A percentile compares a stretch with the other conserved stretches of the same genome.
Conservation (phyloP, 352 stramenopile genomes). For the Thraustochytrium striatum region DNA sequence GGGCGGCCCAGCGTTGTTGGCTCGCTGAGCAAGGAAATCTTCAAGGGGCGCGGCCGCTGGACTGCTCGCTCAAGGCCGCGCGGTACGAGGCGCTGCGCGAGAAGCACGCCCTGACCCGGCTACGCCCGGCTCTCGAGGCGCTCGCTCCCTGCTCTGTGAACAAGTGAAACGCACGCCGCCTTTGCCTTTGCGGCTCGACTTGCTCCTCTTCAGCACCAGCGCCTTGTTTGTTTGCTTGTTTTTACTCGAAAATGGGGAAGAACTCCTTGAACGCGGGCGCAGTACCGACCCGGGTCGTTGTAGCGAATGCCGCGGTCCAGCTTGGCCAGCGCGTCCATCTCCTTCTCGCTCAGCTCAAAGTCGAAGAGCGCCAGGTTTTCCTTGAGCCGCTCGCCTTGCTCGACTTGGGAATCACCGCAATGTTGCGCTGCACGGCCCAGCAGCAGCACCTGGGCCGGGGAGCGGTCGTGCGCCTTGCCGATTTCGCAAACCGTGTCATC, state of each 20-base stretch:
- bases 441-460: constrained; percentile 64
- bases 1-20: not conserved
- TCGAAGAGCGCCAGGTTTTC: constrained; percentile 64
- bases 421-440: constrained; percentile 55
- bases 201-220: too few species aligned
- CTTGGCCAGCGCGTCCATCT: constrained; percentile 62
- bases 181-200: too few species aligned
- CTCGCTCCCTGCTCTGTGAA: too few species aligned
- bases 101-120: not conserved
- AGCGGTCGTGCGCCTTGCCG: constrained; percentile 53
- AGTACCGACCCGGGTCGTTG: constrained; percentile 71
- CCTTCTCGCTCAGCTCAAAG: constrained; percentile 62
- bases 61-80: not conserved
- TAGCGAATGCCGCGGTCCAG: constrained; percentile 68
- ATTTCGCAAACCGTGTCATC: constrained; percentile 55
- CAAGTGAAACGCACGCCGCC: too few species aligned
- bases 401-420: constrained; percentile 51
- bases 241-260: too few species aligned
- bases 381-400: constrained; percentile 59
- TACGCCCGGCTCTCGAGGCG: too few species aligned
- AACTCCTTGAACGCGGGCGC: too few species aligned
- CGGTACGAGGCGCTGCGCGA: not conserved
- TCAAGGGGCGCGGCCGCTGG: not conserved
- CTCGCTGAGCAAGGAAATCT: not conserved
- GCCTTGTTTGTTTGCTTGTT: too few species aligned